Evolutionary conservation across 2,329 filamentous ascomycete genomes (phyloP), one percentile per base, ranked within the genome.

Genomic region (Sclerotinia spermophila): DNA sequence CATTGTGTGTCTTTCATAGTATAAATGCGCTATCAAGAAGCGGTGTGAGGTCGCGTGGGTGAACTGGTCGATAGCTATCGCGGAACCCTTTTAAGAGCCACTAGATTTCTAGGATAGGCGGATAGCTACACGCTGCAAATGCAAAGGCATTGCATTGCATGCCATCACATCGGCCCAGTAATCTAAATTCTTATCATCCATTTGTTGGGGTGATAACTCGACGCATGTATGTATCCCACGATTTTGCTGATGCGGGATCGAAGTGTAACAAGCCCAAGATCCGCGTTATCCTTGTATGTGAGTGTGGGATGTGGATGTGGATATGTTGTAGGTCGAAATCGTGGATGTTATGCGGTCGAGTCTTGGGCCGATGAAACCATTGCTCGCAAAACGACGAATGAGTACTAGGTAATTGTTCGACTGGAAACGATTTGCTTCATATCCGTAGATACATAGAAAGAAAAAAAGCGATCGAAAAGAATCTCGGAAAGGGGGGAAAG

Each of bases 381-480:
- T 27, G 33, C 33, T 65, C 62, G 62, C 33, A 19, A 65, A 53
- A n/a, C 21, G 62, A 40, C 62, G 45, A 65, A 65, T 65, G n/a
- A n/a, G n/a, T n/a, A n/a, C n/a, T n/a, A 5, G 19, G 33, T 27
- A n/a, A 4, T 13, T 2, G 44, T 17, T 65, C 3, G 3, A 24
- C 24, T 27, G 35, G 15, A 21, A 51, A 64, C 24, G 33, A 51
- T 7, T 44, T 51, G 44, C 21, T 51, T 64, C 13, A 48, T 38
- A 33, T 21, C 30, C 15, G 44, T 13, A n/a, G 33, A 21, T 21
- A n/a, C 5, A n/a, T 53, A 17, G 27, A 33, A 33, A 30, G 42
- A 24, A 42, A 61, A 21, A 19, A 33, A 35, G 42, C 27, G 4
- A 3, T 17, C 15, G 42, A 27, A n/a, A 45, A 21, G 11, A 45